Percentiles rank a stretch among this genome's conserved stretches.
phyloP scores from a whole-genome alignment of 106 monocot genomes.

The Xerophyta viscosa region DNA sequence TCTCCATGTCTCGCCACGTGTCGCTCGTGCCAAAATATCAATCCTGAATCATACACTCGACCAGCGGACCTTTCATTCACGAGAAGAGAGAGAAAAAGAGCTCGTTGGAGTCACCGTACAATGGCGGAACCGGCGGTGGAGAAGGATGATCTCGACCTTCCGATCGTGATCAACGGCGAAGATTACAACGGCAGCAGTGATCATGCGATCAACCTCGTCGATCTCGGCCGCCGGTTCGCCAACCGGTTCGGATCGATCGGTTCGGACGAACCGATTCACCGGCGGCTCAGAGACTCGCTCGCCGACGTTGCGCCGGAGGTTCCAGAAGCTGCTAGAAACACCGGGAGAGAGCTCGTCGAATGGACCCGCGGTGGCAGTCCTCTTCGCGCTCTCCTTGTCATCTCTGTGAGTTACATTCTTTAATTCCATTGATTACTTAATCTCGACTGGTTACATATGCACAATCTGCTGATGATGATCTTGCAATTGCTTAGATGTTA shows the following conservation, averaged over 20 bases:
- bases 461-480: too few species aligned
- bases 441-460: too few species aligned
- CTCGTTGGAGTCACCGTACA: too few species aligned
- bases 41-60: too few species aligned
- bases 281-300: conserved; percentile 35
- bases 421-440: too few species aligned
- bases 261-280: conserved; percentile 21
- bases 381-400: conserved; percentile 60
- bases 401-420: conserved; percentile 77
- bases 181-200: not conserved
- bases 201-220: conserved; percentile 14
- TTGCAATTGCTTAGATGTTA: too few species aligned
- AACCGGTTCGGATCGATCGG: conserved; percentile 29
- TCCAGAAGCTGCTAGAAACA: conserved; percentile 60
- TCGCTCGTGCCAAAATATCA: too few species aligned
- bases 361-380: conserved; percentile 70
- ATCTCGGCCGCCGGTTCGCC: conserved; percentile 38
- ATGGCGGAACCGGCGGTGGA: too few species aligned
- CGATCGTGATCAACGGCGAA: not conserved
- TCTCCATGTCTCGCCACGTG: too few species aligned
- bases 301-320: conserved; percentile 39
- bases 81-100: too few species aligned
- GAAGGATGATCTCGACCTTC: not conserved
- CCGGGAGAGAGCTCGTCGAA: conserved; percentile 37
- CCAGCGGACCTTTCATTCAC: too few species aligned